Percentiles rank a stretch among this genome's conserved stretches.
Evolutionary conservation across 176 grass and related monocot genomes (phyloP).

Genomic region (Eleusine coracana): DNA sequence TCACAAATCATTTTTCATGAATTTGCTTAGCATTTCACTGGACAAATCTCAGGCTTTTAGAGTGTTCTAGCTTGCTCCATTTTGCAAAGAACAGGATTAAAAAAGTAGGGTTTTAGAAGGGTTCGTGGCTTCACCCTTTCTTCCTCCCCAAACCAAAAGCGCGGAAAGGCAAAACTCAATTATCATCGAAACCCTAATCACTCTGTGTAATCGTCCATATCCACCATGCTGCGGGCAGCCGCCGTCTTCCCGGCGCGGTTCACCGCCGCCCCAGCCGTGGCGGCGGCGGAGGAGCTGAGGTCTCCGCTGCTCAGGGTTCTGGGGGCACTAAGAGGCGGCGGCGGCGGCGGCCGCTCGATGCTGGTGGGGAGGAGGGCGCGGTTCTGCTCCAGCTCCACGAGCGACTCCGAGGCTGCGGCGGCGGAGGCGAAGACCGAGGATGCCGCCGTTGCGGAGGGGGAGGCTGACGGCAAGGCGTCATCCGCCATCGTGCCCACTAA

Average conservation of each 20-base stretch:
- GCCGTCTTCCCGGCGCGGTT: conserved; percentile 52
- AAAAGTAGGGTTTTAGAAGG: conserved; percentile 76
- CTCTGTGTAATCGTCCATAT: background rate
- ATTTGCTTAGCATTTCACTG: background rate
- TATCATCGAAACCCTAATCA: conserved; percentile 46
- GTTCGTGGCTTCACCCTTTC: conserved; percentile 40
- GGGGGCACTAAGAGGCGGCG: conserved; percentile 47
- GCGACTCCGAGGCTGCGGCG: conserved; percentile 47
- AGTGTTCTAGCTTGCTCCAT: background rate
- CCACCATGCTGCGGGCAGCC: conserved; percentile 52
- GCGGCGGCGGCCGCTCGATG: conserved; percentile 24
- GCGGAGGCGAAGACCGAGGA: conserved; percentile 48
- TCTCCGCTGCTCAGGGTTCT: conserved; percentile 70
- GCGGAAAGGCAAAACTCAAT: background rate
- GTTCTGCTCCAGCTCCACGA: conserved; percentile 67
- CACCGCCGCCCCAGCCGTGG: conserved; percentile 48
- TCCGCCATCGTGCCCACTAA: conserved; percentile 72
- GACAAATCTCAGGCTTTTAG: background rate
- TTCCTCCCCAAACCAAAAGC: conserved; percentile 46
- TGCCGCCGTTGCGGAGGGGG: conserved; percentile 43
- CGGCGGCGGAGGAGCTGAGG: conserved; percentile 48
- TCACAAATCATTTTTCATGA: background rate
- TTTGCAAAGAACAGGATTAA: background rate
- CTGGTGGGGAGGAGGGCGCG: conserved; percentile 50
- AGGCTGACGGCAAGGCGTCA: conserved; percentile 59